phyloP scores from a whole-genome alignment of 257 asterid species.

The Solanum chiquidenum region DNA sequence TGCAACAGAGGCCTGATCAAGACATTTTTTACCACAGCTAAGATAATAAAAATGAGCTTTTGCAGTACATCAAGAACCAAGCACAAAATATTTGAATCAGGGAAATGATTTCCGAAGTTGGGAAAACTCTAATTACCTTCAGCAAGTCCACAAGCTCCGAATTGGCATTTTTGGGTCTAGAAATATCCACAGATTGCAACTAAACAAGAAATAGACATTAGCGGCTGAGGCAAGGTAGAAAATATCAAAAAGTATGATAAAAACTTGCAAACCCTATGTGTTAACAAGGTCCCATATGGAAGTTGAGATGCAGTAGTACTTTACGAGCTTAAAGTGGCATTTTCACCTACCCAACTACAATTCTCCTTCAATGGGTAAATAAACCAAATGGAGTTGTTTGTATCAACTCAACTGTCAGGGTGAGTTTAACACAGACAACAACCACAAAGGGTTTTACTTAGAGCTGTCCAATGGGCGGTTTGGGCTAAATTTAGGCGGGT shows the following conservation, averaged over 20 bases:
- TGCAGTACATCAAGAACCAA: not conserved
- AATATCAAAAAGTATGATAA: not conserved
- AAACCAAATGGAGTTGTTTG: not conserved
- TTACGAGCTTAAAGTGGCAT: not conserved
- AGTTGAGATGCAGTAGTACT: not conserved
- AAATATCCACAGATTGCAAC: conserved; percentile 59
- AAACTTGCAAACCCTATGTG: not conserved
- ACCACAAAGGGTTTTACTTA: not conserved
- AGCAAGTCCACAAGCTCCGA: conserved; percentile 61
- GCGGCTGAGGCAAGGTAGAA: conserved; percentile 5
- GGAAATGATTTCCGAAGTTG: not conserved
- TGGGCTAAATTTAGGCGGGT: not conserved
- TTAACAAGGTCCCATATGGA: not conserved
- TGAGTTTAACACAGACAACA: not conserved
- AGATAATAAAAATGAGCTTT: not conserved
- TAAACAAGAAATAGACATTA: conserved; percentile 16
- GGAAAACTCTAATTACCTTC: conserved; percentile 41
- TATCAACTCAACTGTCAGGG: not conserved
- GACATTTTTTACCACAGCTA: conserved; percentile 6
- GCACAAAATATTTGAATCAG: not conserved
- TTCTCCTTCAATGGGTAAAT: not conserved
- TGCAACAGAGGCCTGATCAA: conserved; percentile 52
- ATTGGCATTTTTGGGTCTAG: conserved; percentile 51
- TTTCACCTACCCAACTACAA: not conserved
- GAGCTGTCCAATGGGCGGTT: not conserved